Base-by-base conservation (phyloP, 768 basidiomycete genomes). In the Pleurotus eryngii region DNA sequence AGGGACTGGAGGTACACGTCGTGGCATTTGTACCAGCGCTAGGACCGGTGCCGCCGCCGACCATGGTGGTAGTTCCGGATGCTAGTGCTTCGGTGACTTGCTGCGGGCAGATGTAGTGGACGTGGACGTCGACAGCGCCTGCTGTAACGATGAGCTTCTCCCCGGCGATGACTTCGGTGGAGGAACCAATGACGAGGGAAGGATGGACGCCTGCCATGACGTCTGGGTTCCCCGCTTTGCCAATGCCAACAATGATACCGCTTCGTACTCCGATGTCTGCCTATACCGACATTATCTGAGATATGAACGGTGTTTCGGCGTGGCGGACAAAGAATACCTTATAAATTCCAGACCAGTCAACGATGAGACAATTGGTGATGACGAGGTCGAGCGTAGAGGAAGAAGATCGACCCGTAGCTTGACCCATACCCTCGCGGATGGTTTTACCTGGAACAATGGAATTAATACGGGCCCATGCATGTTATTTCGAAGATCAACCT, bases 141-240 rank as follows among this genome's bases (percentile, higher is more conserved):
- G 97, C 91, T 0, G 97, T 99, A 55, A 98, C 71, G 57, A 99
- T 93, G 51, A 95, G 79, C 64, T 94, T 90, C 70, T 98, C 97
- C 46, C 95, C 96, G 0, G 97, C 95, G 60, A 99, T 89, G 57
- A 91, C 93, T 70, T 98, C 97, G 1, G 96, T 98, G 5, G 88
- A 89, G 11, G 91, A 92, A 39, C 95, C 95, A 50, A 98, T 81
- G 60, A 92, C 67, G 65, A 98, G 85, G 4, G 76, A 70, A 0
- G 81, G 80, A 58, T 88, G 77, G 26, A 98, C 89, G 39, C 80
- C 79, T 8, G 84, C 83, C 93, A 97, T 97, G 55, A 90, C 78
- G 66, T 98, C 94, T 3, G 94, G 95, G 70, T 98, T 99, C 1
- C 97, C 97, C 7, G 94, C 92, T 71, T 99, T 98, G n/a, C 96